These are phyloP conservation scores for Pseudogymnoascus sp. DNA, from an alignment of 2,329 filamentous ascomycete species.

Conservation along the genomic window DNA sequence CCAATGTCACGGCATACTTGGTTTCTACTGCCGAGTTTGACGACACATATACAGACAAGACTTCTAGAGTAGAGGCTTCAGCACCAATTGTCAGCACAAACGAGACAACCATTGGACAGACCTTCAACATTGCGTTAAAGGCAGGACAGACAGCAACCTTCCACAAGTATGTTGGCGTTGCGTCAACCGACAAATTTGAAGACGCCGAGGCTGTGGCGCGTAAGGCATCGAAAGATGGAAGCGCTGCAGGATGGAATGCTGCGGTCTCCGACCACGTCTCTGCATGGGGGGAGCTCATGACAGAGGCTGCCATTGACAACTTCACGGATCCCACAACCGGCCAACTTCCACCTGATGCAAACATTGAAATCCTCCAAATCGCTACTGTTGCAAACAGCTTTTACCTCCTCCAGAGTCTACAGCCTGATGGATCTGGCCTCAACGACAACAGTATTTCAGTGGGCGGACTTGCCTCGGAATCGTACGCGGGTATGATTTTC, in stretches of 20 bases:
- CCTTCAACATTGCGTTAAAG: constrained; percentile 42
- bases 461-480: constrained; percentile 58
- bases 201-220: constrained; percentile 47
- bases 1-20: constrained; percentile 53
- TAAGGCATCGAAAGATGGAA: constrained; percentile 42
- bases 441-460: constrained; percentile 58
- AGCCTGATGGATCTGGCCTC: constrained; percentile 41
- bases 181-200: constrained; percentile 58
- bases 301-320: constrained; percentile 52
- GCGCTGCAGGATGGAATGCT: constrained; percentile 43
- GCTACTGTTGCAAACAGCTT: constrained; percentile 45
- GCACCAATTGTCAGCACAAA: constrained; percentile 44
- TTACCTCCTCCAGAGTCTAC: constrained; percentile 43
- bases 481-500: constrained; percentile 49
- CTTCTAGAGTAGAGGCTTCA: constrained; percentile 18
- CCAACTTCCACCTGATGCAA: constrained; percentile 47
- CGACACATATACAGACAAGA: constrained; percentile 30
- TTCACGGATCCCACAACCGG: constrained; percentile 49
- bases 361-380: constrained; percentile 38
- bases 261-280: constrained; percentile 46
- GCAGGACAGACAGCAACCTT: constrained; percentile 46
- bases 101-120: constrained; percentile 55
- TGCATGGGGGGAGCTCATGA: constrained; percentile 55
- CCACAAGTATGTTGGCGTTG: constrained; percentile 59
- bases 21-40: constrained; percentile 38